Evolutionary conservation across 345 rosid genomes (phyloP).

Genomic region (Hibiscus syriacus): DNA sequence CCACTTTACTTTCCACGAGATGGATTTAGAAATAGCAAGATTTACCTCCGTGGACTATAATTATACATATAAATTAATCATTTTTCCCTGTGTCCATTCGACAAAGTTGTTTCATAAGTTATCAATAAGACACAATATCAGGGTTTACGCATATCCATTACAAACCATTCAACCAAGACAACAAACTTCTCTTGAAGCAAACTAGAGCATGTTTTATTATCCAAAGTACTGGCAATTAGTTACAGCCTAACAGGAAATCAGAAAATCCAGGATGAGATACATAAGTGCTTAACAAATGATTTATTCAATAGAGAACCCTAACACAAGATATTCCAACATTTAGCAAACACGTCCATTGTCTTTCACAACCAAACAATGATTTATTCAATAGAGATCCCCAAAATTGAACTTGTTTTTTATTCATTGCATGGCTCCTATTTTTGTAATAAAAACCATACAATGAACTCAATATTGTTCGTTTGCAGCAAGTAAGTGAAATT

Average conservation of each 20-base stretch:
- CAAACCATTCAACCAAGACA: not conserved
- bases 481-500: not conserved
- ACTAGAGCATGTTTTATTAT: too few relatives aligned
- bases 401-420: too few relatives aligned
- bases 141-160: not conserved
- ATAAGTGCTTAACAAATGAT: not conserved
- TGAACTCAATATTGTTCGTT: not conserved
- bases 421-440: not conserved
- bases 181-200: not conserved
- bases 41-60: not conserved
- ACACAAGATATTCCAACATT: not conserved
- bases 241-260: not conserved
- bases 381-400: too few relatives aligned
- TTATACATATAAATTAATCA: not conserved
- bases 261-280: not conserved
- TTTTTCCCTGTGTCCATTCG: not conserved
- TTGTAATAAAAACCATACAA: not conserved
- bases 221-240: too few relatives aligned
- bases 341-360: not conserved
- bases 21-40: not conserved
- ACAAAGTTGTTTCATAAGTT: not conserved
- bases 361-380: too few relatives aligned
- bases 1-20: not conserved
- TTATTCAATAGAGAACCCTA: not conserved
- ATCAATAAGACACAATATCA: not conserved